Evolutionary conservation across 768 basidiomycete species (phyloP), one percentile per base, ranked within the genome.

Genomic region (Chiua virens): DNA sequence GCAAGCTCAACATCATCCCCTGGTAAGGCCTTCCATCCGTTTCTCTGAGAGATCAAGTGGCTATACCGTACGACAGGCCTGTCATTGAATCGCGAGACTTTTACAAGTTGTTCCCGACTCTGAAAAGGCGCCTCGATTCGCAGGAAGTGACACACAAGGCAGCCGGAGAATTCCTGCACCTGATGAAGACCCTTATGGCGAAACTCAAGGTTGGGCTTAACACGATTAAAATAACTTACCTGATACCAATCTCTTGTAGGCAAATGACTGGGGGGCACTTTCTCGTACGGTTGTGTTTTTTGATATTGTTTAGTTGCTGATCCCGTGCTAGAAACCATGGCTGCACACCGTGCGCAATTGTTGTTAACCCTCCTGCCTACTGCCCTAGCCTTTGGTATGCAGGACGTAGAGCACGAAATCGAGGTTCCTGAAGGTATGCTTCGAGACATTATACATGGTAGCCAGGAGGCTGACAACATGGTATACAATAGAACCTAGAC

Each of bases 51-150:
- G n/a, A n/a, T 32, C 11, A 7, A 9, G 15, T 23, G 1, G 36
- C 51, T 3, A 50, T 21, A 2, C 1, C 0, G 2, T 25, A 30
- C 20, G 9, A 40, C 9, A 67, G 64, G 64, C 82, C 82, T 0
- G 80, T 85, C n/a, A 85, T 85, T 34, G 81, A 81, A 56, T 82
- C 82, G 0, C 72, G 59, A 36, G 75, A 81, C 27, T 85, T 85
- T 59, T 85, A 85, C 50, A 70, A 66, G 0, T 53, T 82, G 14
- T 82, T 85, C 57, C 67, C 69, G 0, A 64, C 66, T 0, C 59
- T 85, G 6, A 80, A 77, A 60, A 66, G 62, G 39, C 67, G 68
- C 8, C 69, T 85, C 11, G 78, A 82, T 56, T 64, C 68, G 35
- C 81, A 83, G 52, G 53, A 56, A 3, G 57, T 75, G 9, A 80